These are phyloP conservation scores for Capillidium heterosporum DNA, from an alignment of 371 early-diverging fungal genomes.

Conservation along the genomic window DNA sequence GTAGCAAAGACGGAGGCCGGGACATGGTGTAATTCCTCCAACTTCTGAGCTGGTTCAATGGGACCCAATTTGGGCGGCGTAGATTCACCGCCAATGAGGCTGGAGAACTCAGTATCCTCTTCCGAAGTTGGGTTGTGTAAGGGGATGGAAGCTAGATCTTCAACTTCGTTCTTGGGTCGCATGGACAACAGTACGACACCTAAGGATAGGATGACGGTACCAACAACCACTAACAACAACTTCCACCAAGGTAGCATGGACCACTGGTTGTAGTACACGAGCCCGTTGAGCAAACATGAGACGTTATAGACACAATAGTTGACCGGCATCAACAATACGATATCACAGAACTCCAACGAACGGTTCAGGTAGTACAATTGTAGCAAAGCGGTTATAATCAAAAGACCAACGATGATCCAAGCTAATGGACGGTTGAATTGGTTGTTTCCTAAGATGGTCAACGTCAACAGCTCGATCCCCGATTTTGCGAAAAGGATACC, in stretches of 20 bases:
- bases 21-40: neutral
- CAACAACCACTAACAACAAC: constrained; percentile 37
- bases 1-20: too few relatives aligned
- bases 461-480: constrained; percentile 47
- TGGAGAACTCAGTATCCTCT: neutral
- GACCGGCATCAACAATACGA: constrained; percentile 57
- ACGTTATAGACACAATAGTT: constrained; percentile 60
- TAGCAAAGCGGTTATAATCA: constrained; percentile 40
- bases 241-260: constrained; percentile 38
- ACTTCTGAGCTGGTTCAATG: neutral
- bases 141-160: neutral
- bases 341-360: constrained; percentile 52
- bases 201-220: constrained; percentile 35
- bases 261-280: constrained; percentile 68
- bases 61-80: neutral
- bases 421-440: constrained; percentile 51
- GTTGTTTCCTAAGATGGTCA: constrained; percentile 36
- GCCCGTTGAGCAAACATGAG: constrained; percentile 54
- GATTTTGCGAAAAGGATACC: constrained; percentile 62
- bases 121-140: neutral
- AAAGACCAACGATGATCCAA: constrained; percentile 42
- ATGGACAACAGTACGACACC: constrained; percentile 47
- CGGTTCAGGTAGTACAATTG: constrained; percentile 63
- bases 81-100: neutral
- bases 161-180: neutral